Conservation (phyloP, 108 stramenopile species). For the Pseudonitzschia pungens region DNA sequence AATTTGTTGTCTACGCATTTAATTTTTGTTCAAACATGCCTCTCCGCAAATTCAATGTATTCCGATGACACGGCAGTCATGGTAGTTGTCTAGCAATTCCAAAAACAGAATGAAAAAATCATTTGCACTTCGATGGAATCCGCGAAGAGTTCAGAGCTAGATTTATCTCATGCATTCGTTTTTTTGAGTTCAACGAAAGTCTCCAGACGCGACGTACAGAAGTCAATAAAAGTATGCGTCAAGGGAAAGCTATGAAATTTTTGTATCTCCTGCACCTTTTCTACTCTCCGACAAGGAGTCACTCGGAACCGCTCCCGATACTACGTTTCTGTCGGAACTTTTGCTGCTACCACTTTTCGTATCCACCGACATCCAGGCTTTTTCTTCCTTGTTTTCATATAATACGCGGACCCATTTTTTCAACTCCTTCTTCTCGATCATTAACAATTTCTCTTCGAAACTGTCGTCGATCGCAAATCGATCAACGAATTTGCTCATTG, state of each 20-base stretch:
- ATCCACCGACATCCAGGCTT: neutral
- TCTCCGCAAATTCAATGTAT: too few species aligned
- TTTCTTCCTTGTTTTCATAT: constrained; percentile 38
- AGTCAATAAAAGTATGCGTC: too few species aligned
- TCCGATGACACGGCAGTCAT: too few species aligned
- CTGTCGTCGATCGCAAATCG: constrained; percentile 85
- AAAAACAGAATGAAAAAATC: too few species aligned
- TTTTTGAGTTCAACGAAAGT: too few species aligned
- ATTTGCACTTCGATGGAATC: too few species aligned
- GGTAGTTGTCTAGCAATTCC: too few species aligned
- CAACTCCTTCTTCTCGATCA: constrained; percentile 66
- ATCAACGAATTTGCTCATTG: constrained; percentile 85
- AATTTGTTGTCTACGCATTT: too few species aligned
- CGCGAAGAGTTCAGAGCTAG: too few species aligned
- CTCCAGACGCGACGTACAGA: too few species aligned
- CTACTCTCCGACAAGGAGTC: neutral
- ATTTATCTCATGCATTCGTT: too few species aligned
- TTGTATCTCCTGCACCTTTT: neutral
- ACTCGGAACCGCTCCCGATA: constrained; percentile 10
- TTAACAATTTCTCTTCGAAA: constrained; percentile 64
- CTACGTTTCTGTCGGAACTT: neutral
- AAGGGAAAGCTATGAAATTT: neutral
- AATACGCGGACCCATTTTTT: constrained; percentile 62
- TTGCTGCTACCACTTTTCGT: neutral
- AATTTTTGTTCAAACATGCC: too few species aligned